phyloP scores from a whole-genome alignment of 1,284 basidiomycete species.

The Malassezia globosa region DNA sequence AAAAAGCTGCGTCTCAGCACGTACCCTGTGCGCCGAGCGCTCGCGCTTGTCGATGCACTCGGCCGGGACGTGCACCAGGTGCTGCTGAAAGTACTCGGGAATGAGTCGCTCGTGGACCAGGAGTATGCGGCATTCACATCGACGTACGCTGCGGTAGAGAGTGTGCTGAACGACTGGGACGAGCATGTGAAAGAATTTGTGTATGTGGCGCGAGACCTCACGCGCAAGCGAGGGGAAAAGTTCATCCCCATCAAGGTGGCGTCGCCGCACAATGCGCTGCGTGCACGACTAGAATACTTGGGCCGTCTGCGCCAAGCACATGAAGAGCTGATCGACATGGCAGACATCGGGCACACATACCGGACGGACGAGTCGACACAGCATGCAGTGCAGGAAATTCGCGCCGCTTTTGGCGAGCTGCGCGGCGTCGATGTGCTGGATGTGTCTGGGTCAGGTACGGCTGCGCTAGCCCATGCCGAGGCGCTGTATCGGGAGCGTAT shows the following conservation, averaged over 20 bases:
- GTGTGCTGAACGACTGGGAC: constrained; percentile 89
- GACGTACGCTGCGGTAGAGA: constrained; percentile 62
- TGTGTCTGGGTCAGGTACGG: constrained; percentile 71
- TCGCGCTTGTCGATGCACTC: constrained; percentile 93
- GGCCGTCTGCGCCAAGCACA: constrained; percentile 87
- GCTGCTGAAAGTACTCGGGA: constrained; percentile 76
- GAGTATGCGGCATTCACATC: constrained; percentile 89
- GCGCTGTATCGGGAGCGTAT: constrained; percentile 95
- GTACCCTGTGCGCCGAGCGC: constrained; percentile 85
- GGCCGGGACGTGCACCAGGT: constrained; percentile 94
- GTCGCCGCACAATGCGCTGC: constrained; percentile 78
- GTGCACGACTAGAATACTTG: constrained; percentile 76
- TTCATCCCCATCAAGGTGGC: constrained; percentile 96
- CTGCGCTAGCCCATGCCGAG: constrained; percentile 94
- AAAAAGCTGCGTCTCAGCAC: constrained; percentile 71
- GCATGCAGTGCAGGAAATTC: constrained; percentile 71
- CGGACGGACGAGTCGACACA: constrained; percentile 52
- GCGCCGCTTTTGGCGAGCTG: constrained; percentile 76
- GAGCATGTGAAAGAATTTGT: constrained; percentile 96
- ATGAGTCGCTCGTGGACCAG: constrained; percentile 79
- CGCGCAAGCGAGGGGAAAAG: constrained; percentile 76
- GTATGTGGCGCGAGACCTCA: constrained; percentile 88
- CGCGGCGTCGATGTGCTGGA: constrained; percentile 94
- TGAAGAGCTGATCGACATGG: constrained; percentile 94
- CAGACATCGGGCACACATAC: constrained; percentile 59